Conservation (phyloP, 768 basidiomycete genomes). For the Leucocoprinus leucothites region DNA sequence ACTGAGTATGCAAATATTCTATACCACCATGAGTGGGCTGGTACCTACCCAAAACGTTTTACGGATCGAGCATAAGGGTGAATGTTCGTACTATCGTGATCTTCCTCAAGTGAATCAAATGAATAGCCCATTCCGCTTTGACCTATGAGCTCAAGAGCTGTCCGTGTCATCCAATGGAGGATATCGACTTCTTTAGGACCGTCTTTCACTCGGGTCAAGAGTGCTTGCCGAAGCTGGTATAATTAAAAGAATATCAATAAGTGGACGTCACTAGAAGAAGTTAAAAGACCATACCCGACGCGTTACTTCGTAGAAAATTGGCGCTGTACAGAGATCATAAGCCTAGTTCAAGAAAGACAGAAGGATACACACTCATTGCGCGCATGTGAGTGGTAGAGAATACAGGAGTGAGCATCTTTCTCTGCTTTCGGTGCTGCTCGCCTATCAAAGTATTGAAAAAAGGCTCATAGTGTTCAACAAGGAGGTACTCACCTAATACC, state of each 20-base stretch:
- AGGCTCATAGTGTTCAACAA: neutral
- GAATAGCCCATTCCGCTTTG: constrained; percentile 45
- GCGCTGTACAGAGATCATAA: constrained; percentile 20
- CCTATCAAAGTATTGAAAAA: constrained; percentile 20
- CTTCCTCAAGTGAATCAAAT: constrained; percentile 37
- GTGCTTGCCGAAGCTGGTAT: constrained; percentile 24
- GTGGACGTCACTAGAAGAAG: neutral
- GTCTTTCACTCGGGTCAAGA: constrained; percentile 20
- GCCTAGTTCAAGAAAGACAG: neutral
- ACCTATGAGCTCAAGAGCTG: constrained; percentile 50
- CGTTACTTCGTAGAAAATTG: constrained; percentile 29
- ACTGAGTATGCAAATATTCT: too few species aligned
- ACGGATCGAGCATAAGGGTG: constrained; percentile 26
- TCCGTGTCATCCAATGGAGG: constrained; percentile 36
- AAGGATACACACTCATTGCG: constrained; percentile 26
- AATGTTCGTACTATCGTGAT: constrained; percentile 16
- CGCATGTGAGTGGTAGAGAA: constrained; percentile 40
- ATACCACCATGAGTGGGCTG: too few species aligned
- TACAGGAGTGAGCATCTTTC: constrained; percentile 44
- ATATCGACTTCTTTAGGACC: constrained; percentile 32
- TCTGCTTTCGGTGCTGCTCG: constrained; percentile 37
- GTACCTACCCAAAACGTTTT: constrained; percentile 12
- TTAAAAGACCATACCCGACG: constrained; percentile 19
- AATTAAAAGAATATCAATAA: neutral
- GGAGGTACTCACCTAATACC: constrained; percentile 19